phyloP scores from a whole-genome alignment of 2,329 filamentous ascomycete species.

The Knufia fluminis region DNA sequence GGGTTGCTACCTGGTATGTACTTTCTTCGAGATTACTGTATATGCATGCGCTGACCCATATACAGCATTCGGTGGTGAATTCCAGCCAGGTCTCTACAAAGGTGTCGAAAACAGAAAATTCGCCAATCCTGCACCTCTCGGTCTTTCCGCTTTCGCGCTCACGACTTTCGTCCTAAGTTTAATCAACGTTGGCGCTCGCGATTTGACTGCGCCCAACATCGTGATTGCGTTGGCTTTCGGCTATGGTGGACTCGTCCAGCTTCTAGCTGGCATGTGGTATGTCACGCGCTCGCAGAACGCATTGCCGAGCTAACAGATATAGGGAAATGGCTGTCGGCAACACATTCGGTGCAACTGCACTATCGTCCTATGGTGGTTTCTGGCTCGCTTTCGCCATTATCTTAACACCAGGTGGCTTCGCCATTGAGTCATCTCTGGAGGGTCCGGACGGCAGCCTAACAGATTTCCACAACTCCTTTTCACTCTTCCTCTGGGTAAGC shows the following conservation, averaged over 20 bases:
- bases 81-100: slow-evolving; percentile 62
- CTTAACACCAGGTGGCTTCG: slow-evolving; percentile 57
- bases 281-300: slow-evolving; percentile 19
- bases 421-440: slow-evolving; percentile 44
- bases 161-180: slow-evolving; percentile 72
- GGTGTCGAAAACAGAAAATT: slow-evolving; percentile 58
- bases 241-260: slow-evolving; percentile 70
- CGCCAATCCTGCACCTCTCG: slow-evolving; percentile 69
- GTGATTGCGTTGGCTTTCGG: slow-evolving; percentile 61
- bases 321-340: slow-evolving; percentile 85
- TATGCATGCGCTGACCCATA: slow-evolving; percentile 3
- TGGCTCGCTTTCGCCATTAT: slow-evolving; percentile 70
- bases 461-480: slow-evolving; percentile 52
- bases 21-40: neutral
- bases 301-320: slow-evolving; percentile 1
- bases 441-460: slow-evolving; percentile 23
- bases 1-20: slow-evolving; percentile 17
- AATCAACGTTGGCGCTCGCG: slow-evolving; percentile 60
- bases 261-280: slow-evolving; percentile 79
- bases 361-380: slow-evolving; percentile 76
- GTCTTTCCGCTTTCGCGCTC: slow-evolving; percentile 68
- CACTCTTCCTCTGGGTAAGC: slow-evolving; percentile 62
- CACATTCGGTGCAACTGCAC: slow-evolving; percentile 73
- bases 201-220: slow-evolving; percentile 53
- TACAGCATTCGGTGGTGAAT: slow-evolving; percentile 60